Evolutionary conservation across 495 filamentous ascomycete species (phyloP), one percentile per base, ranked within the genome.

Genomic region (Astrocystis sublimbata): DNA sequence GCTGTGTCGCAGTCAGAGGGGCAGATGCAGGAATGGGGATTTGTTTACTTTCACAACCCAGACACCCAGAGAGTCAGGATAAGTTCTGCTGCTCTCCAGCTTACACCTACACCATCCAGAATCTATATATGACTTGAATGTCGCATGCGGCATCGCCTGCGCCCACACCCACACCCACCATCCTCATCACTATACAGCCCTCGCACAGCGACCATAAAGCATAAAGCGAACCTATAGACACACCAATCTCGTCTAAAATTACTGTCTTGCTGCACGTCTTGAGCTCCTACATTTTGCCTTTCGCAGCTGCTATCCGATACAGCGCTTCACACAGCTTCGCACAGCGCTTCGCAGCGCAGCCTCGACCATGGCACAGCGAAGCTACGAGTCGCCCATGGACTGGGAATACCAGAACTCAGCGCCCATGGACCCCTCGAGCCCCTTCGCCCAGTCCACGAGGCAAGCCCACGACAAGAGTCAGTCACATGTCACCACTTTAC

Each of bases 371-470:
- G 72, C 77, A 8, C 71, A 74, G 40, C 74, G 79, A 62, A 77
- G 71, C 0, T 75, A 68, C 42, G 79, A 80, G 54, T 71, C 76
- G 60, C 76, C 71, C 46, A 82, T 82, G 79, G 79, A 82, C 55
- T 82, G 79, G 78, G 77, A 82, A 55, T 79, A 79, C 70, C 72
- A 80, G 61, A 68, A 69, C 45, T 38, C 71, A 45, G 78, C 70
- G 3, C 76, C 78, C 0, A 66, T 82, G 55, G 79, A 82, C 67
- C 70, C 69, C 9, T 74, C 78, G 3, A 82, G 79, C 56, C 79
- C 79, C 0, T 81, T 78, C 65, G 76, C 73, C 19, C 69, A 75
- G 67, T 70, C 76, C 21, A 57, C 73, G 5, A 73, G 47, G 58
- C 46, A 65, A 41, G 19, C 42, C 7, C 66, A 50, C 53, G 31